A percentile compares a stretch with the other conserved stretches of the same genome.
phyloP scores from a whole-genome alignment of 1,139 yeast genomes.

The Saccharomyces hybrid region DNA sequence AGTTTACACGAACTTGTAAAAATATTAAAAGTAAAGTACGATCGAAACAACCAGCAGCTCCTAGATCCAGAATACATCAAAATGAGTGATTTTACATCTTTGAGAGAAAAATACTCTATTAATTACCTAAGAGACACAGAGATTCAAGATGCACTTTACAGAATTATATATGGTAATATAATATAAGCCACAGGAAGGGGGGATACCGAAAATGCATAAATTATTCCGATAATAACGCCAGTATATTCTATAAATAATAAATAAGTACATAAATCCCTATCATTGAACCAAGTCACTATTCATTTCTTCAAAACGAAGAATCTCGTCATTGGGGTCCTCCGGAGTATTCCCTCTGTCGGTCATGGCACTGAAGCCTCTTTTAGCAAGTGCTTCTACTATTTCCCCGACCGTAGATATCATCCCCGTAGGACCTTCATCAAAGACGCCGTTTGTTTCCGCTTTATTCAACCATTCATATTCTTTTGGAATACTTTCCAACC shows the following conservation, averaged over 20 bases:
- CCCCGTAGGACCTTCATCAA: constrained; percentile 69
- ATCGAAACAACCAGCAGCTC: constrained; percentile 34
- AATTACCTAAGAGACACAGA: constrained; percentile 29
- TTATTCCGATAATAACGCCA: constrained; percentile 1
- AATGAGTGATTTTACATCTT: constrained; percentile 24
- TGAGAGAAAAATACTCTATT: constrained; percentile 23
- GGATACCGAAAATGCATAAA: not conserved
- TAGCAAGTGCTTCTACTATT: constrained; percentile 32
- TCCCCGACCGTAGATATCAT: constrained; percentile 57
- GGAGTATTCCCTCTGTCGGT: not conserved
- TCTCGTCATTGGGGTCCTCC: constrained; percentile 15
- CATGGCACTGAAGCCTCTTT: constrained; percentile 9
- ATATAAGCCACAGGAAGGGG: constrained; percentile 6
- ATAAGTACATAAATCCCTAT: constrained; percentile 2
- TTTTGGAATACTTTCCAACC: constrained; percentile 44
- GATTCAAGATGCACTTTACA: constrained; percentile 33
- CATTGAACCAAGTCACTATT: constrained; percentile 9
- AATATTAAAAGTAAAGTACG: constrained; percentile 35
- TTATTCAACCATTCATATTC: constrained; percentile 63
- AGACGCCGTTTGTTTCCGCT: constrained; percentile 41
- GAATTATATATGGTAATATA: constrained; percentile 25
- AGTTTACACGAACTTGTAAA: constrained; percentile 36
- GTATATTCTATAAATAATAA: constrained; percentile 1
- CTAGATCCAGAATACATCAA: constrained; percentile 29
- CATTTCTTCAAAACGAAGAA: constrained; percentile 15